Percentiles rank a stretch among this genome's conserved stretches.
Conservation (phyloP, 192 early-diverging fungal genomes). For the Dispira parvispora region DNA sequence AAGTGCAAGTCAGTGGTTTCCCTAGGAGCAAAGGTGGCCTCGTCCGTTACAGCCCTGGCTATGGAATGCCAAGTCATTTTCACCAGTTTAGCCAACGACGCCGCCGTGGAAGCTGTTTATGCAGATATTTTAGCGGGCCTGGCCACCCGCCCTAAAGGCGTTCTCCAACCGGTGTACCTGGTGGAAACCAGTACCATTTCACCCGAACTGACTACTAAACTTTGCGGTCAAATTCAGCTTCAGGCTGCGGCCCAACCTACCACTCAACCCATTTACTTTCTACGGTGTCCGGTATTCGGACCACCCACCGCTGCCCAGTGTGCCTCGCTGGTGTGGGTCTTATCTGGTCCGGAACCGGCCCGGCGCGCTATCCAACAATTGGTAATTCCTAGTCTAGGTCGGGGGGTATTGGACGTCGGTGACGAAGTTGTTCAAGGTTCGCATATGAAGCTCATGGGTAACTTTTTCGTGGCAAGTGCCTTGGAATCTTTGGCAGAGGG, state of each 20-base stretch:
- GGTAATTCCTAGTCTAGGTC: constrained; percentile 28
- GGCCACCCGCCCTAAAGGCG: neutral
- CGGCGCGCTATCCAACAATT: constrained; percentile 22
- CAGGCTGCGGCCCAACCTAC: neutral
- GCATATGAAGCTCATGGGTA: constrained; percentile 45
- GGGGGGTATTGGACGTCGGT: constrained; percentile 31
- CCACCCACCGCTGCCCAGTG: constrained; percentile 28
- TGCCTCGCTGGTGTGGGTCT: constrained; percentile 32
- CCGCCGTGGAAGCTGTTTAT: constrained; percentile 29
- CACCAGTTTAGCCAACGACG: constrained; percentile 39
- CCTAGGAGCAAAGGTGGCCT: constrained; percentile 22
- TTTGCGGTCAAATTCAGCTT: constrained; percentile 14
- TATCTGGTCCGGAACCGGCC: constrained; percentile 26
- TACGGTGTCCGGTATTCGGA: constrained; percentile 38
- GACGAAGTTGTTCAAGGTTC: constrained; percentile 24
- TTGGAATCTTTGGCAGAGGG: constrained; percentile 48
- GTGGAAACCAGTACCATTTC: constrained; percentile 43
- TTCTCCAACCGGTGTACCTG: constrained; percentile 20
- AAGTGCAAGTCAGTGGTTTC: constrained; percentile 23
- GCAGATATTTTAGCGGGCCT: constrained; percentile 20
- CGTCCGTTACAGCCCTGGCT: constrained; percentile 22
- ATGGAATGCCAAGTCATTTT: constrained; percentile 36
- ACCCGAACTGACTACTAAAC: constrained; percentile 19
- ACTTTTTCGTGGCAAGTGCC: constrained; percentile 39
- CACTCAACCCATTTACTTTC: constrained; percentile 15